These are phyloP conservation scores for Noccaea caerulescens DNA, from an alignment of 345 rosid genomes.

Conservation along the genomic window DNA sequence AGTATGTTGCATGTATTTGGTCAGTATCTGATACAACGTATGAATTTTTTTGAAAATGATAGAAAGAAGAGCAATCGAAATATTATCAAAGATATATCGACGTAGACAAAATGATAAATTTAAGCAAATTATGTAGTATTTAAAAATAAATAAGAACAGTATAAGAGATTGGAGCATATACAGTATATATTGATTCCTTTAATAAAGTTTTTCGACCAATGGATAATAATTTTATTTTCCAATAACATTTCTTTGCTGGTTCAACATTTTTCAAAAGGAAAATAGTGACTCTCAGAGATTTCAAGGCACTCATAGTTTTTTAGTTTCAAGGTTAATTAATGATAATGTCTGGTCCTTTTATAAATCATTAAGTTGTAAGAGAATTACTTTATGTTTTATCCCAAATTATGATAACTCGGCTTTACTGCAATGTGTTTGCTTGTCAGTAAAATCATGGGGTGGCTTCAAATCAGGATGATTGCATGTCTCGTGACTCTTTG, in stretches of 20 bases:
- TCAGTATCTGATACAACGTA: constrained; percentile 29
- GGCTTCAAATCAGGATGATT: constrained; percentile 43
- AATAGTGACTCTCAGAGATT: constrained; percentile 35
- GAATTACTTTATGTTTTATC: constrained; percentile 37
- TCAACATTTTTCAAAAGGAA: constrained; percentile 17
- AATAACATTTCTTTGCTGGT: too few relatives aligned
- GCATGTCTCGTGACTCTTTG: constrained; percentile 46
- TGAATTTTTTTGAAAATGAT: not conserved
- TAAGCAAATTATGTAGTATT: not conserved
- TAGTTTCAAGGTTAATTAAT: constrained; percentile 43
- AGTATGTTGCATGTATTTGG: constrained; percentile 33
- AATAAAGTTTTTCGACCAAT: not conserved
- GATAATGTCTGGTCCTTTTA: constrained; percentile 43
- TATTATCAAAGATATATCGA: not conserved
- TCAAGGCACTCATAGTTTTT: constrained; percentile 40
- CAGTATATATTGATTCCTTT: not conserved
- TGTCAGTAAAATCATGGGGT: constrained; percentile 48
- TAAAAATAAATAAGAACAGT: not conserved
- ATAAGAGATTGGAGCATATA: not conserved
- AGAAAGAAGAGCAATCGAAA: not conserved
- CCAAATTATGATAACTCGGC: constrained; percentile 37
- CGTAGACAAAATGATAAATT: not conserved
- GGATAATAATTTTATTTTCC: too few relatives aligned
- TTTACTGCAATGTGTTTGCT: constrained; percentile 44
- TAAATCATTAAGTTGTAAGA: constrained; percentile 42